Evolutionary conservation across 2,329 filamentous ascomycete genomes (phyloP), one percentile per base, ranked within the genome.

Genomic region (Fusarium bactridioides): DNA sequence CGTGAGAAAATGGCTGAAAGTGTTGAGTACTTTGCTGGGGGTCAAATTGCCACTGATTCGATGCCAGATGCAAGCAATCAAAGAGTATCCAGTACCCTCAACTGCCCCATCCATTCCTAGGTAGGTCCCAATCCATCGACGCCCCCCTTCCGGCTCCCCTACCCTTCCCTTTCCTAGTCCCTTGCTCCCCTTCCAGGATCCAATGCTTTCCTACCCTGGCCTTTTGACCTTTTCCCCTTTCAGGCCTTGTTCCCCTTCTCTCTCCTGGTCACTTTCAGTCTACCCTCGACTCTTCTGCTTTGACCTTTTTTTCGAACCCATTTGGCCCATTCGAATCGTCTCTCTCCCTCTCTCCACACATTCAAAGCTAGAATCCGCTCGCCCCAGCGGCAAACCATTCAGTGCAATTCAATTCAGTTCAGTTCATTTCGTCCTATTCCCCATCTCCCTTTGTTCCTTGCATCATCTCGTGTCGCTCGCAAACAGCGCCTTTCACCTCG

Each of bases 251-350:
- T 73, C 70, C 67, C 70, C 70, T 73, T 73, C 70, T 53, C 70
- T 73, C 64, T 67, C 61, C 56, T 66, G 63, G 73, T 41, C 57
- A 27, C 37, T 57, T 21, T 35, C 40, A 27, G 54, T 57, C 61
- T 58, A 68, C 63, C 58, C 67, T 72, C 67, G 60, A 69, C 61
- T 70, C 72, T 55, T 73, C 62, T 74, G 72, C 68, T 73, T 74
- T 73, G 72, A 64, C 72, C 72, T 71, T 73, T 71, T 64, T 70
- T 70, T 58, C 59, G 67, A 73, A 64, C 70, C 70, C 59, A 64
- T 71, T 57, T 71, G 70, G 70, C 50, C 69, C 69, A 69, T 69
- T 58, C 59, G 47, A 61, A 72, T 69, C 69, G 69, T 64, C 60
- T 70, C 51, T 71, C 59, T 29, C 61, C 58, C 50, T 57, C 64